These are phyloP conservation scores for Ophiostoma ulmi DNA, from an alignment of 2,329 filamentous ascomycete genomes.

Conservation along the genomic window DNA sequence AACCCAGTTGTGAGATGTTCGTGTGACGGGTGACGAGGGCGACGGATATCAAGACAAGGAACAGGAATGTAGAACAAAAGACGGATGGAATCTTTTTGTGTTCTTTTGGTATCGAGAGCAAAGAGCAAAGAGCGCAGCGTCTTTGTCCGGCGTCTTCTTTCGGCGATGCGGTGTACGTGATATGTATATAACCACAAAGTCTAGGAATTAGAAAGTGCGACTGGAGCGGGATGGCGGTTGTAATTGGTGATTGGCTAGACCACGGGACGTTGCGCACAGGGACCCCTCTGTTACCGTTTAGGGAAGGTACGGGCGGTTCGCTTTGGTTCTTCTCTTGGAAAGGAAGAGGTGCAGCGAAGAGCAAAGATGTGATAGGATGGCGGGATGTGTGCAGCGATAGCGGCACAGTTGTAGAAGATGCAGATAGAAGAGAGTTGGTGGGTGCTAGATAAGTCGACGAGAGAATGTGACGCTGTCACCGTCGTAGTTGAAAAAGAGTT, in stretches of 20 bases:
- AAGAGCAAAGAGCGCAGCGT: conserved; percentile 16
- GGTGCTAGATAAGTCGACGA: neutral
- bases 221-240: conserved; percentile 12
- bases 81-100: neutral
- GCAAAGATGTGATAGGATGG: neutral
- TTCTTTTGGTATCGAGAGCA: neutral
- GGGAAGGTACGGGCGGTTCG: conserved; percentile 28
- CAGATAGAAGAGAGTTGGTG: neutral
- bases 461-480: conserved; percentile 6
- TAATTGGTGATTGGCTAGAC: conserved; percentile 15
- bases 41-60: conserved; percentile 14
- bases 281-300: conserved; percentile 25
- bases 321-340: conserved; percentile 18
- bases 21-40: conserved; percentile 16
- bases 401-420: neutral
- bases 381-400: neutral
- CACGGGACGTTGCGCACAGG: neutral
- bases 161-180: conserved; percentile 11
- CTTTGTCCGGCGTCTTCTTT: conserved; percentile 22
- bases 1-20: conserved; percentile 27
- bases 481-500: conserved; percentile 9
- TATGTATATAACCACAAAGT: neutral
- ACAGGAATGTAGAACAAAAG: conserved; percentile 11
- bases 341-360: neutral
- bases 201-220: neutral